Evolutionary conservation across 2,329 filamentous ascomycete species (phyloP).

Genomic region (Pseudocercospora vitis): DNA sequence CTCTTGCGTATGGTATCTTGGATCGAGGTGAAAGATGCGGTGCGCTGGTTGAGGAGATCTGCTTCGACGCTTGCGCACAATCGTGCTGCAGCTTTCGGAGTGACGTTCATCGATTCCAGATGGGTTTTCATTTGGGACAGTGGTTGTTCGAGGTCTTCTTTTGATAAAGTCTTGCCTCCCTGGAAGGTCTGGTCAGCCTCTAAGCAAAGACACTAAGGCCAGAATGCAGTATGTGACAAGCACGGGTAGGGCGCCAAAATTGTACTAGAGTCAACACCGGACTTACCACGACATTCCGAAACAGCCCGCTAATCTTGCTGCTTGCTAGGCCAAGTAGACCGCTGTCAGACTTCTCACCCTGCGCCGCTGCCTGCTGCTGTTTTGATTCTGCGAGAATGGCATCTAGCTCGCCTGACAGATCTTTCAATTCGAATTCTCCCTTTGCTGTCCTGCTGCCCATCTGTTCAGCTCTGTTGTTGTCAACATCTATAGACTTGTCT

Average conservation of each 20-base stretch:
- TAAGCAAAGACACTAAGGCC: too few species aligned
- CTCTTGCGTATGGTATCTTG: slow-evolving; percentile 79
- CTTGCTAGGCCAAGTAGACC: slow-evolving; percentile 78
- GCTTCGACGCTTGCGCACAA: slow-evolving; percentile 89
- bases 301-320: slow-evolving; percentile 80
- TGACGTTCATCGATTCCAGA: slow-evolving; percentile 91
- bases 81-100: slow-evolving; percentile 86
- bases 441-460: slow-evolving; percentile 85
- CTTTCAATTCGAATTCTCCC: slow-evolving; percentile 90
- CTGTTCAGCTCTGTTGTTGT: slow-evolving; percentile 72
- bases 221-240: too few species aligned
- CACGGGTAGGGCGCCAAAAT: too few species aligned
- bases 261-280: too few species aligned
- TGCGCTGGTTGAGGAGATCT: slow-evolving; percentile 87
- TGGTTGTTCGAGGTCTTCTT: slow-evolving; percentile 84
- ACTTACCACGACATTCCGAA: slow-evolving; percentile 91
- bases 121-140: slow-evolving; percentile 97
- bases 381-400: slow-evolving; percentile 82
- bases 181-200: too few species aligned
- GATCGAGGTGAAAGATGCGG: slow-evolving; percentile 77
- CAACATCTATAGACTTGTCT: slow-evolving; percentile 55
- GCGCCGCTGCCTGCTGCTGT: slow-evolving; percentile 54
- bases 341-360: slow-evolving; percentile 59
- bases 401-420: slow-evolving; percentile 90
- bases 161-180: slow-evolving; percentile 90